Percentiles rank a stretch among this genome's conserved stretches.
Conservation (phyloP, 176 grass and related monocot species). For the Triticum dicoccoides region DNA sequence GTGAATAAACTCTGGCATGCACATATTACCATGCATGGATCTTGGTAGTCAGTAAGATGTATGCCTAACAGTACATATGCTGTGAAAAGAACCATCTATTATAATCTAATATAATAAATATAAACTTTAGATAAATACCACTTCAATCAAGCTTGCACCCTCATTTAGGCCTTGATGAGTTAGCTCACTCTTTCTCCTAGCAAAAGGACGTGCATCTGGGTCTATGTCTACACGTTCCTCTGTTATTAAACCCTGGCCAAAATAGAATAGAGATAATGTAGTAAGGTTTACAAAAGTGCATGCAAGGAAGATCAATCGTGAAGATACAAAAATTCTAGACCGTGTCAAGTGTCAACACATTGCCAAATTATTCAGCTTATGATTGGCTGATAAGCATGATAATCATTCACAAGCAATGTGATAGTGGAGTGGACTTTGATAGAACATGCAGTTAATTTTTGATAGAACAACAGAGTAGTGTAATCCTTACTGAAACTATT, state of each 20-base stretch:
- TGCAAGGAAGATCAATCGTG: slow-evolving; percentile 14
- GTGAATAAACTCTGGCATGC: not conserved
- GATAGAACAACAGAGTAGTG: not conserved
- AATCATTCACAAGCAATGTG: slow-evolving; percentile 1
- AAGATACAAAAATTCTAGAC: not conserved
- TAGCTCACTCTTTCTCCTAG: slow-evolving; percentile 71
- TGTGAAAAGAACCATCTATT: not conserved
- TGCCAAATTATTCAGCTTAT: slow-evolving; percentile 5
- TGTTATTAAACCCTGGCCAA: slow-evolving; percentile 84
- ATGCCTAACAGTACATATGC: slow-evolving; percentile 5
- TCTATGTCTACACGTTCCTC: slow-evolving; percentile 78
- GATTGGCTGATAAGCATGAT: not conserved
- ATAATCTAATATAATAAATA: not conserved
- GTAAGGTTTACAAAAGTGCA: slow-evolving; percentile 21
- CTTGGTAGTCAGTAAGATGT: slow-evolving; percentile 7
- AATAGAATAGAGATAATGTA: slow-evolving; percentile 20
- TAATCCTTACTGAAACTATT: slow-evolving; percentile 1
- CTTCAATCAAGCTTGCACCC: slow-evolving; percentile 87
- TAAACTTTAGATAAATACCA: slow-evolving; percentile 54
- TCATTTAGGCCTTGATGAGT: slow-evolving; percentile 72
- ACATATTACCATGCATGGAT: not conserved
- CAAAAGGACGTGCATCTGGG: slow-evolving; percentile 74
- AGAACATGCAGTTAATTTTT: slow-evolving; percentile 13
- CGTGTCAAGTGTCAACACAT: not conserved
- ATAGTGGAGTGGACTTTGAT: slow-evolving; percentile 26